Evolutionary conservation across 2,329 filamentous ascomycete species (phyloP).

Genomic region (Mycosphaerella sp.): DNA sequence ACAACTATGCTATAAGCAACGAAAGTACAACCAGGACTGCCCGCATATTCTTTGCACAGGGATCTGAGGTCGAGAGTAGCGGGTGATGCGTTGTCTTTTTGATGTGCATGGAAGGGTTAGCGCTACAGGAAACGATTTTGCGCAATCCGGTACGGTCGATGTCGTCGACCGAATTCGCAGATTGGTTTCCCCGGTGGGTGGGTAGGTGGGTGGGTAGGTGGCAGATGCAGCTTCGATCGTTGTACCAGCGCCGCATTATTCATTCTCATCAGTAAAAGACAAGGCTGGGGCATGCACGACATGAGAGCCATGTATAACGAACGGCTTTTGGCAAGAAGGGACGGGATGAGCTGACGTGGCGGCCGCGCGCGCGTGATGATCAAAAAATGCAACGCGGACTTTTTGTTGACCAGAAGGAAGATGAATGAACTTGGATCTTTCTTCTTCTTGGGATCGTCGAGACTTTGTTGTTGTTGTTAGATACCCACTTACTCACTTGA

Average conservation of each 20-base stretch:
- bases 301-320: too few species aligned
- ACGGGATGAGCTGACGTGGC: neutral
- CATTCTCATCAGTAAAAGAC: too few species aligned
- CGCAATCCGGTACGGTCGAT: neutral
- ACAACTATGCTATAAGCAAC: conserved; percentile 88
- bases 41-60: conserved; percentile 88
- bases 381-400: too few species aligned
- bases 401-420: too few species aligned
- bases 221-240: neutral
- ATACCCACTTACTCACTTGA: too few species aligned
- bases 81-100: conserved; percentile 10
- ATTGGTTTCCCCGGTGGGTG: neutral
- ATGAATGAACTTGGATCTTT: too few species aligned
- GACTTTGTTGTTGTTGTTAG: too few species aligned
- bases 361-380: too few species aligned
- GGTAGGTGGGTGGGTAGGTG: neutral
- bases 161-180: neutral
- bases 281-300: too few species aligned
- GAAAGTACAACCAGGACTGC: conserved; percentile 60
- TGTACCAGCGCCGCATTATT: neutral
- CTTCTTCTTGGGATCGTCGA: too few species aligned
- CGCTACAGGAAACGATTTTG: neutral
- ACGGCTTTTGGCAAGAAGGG: neutral
- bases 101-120: neutral
- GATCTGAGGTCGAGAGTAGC: conserved; percentile 51